phyloP scores from a whole-genome alignment of 495 filamentous ascomycete species.

The Xylaria grammica region DNA sequence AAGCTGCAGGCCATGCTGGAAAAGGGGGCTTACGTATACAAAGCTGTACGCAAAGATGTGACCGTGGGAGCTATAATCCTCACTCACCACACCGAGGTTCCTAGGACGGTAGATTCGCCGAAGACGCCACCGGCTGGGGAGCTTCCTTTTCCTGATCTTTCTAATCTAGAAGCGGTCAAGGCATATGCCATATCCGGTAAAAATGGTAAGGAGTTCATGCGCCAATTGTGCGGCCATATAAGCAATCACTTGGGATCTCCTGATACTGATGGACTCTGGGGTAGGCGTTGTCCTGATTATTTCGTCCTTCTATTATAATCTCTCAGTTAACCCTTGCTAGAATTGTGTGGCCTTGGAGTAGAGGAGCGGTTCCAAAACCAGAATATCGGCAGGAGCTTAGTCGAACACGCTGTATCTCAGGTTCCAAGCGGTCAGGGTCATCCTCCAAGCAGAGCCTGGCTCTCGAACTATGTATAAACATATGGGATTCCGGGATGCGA shows the following conservation, averaged over 20 bases:
- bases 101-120: neutral
- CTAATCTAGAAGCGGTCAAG: constrained; percentile 7
- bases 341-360: neutral
- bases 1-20: neutral
- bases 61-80: neutral
- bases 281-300: neutral
- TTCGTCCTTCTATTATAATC: neutral
- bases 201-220: neutral
- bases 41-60: neutral
- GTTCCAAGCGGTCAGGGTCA: constrained; percentile 2
- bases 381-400: constrained; percentile 6
- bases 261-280: neutral
- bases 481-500: constrained; percentile 5
- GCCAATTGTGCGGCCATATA: neutral
- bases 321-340: neutral
- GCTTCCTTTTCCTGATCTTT: neutral
- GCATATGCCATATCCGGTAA: neutral
- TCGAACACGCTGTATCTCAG: constrained; percentile 1
- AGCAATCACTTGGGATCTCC: neutral
- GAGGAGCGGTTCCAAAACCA: constrained; percentile 4
- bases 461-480: neutral
- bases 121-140: neutral
- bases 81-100: neutral
- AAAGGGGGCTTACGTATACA: constrained; percentile 8
- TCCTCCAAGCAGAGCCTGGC: neutral